Conservation (phyloP, 1,284 basidiomycete genomes). For the Sparassis latifolia region DNA sequence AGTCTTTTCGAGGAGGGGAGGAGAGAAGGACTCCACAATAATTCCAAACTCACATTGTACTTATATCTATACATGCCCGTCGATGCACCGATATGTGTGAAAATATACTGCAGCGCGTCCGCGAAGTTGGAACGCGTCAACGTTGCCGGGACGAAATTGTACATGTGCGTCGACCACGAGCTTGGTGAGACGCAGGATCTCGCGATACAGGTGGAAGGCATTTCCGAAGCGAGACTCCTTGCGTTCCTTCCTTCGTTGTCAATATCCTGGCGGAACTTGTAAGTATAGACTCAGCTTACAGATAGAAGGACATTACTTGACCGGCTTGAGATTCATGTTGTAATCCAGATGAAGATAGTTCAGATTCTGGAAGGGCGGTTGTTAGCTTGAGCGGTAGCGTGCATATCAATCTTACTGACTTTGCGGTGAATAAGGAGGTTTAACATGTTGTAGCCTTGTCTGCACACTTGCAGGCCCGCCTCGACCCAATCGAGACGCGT, state of each 20-base stretch:
- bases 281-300: background rate
- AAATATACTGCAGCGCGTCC: slow-evolving; percentile 97
- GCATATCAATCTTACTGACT: slow-evolving; percentile 32
- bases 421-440: slow-evolving; percentile 99
- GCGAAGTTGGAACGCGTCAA: slow-evolving; percentile 99
- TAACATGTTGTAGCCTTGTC: slow-evolving; percentile 99
- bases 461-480: slow-evolving; percentile 95
- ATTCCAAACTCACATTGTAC: slow-evolving; percentile 84
- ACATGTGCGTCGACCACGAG: slow-evolving; percentile 98
- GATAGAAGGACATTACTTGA: slow-evolving; percentile 54
- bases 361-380: slow-evolving; percentile 59
- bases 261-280: slow-evolving; percentile 60
- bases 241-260: slow-evolving; percentile 98
- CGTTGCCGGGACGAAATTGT: slow-evolving; percentile 96
- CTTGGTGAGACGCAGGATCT: slow-evolving; percentile 96
- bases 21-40: background rate
- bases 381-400: slow-evolving; percentile 3
- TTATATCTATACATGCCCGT: slow-evolving; percentile 99
- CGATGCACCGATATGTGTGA: slow-evolving; percentile 94
- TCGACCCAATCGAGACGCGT: slow-evolving; percentile 99
- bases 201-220: slow-evolving; percentile 96
- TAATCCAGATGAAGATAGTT: slow-evolving; percentile 94
- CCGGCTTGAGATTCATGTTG: slow-evolving; percentile 95
- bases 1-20: slow-evolving; percentile 2
- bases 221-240: slow-evolving; percentile 99